Evolutionary conservation across 2,329 filamentous ascomycete species (phyloP).

Genomic region (Teratosphaeriaceae sp.): DNA sequence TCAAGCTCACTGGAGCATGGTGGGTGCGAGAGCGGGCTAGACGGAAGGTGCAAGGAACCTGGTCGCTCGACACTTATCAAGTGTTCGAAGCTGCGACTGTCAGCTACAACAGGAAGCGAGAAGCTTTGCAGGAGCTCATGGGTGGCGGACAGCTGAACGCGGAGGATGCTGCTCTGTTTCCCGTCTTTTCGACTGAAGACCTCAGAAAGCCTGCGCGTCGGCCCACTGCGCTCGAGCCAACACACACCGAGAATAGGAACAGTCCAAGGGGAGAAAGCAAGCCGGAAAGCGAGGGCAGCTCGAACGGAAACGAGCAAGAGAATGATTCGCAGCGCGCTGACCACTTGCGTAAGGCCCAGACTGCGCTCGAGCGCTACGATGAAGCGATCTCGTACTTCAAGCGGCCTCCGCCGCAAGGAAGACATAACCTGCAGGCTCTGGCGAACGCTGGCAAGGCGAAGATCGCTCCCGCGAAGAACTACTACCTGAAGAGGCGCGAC

Average conservation of each 20-base stretch:
- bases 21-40: constrained; percentile 14
- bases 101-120: constrained; percentile 13
- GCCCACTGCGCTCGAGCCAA: neutral
- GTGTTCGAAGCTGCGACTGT: constrained; percentile 8
- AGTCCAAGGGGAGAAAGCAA: neutral
- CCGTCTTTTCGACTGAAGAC: constrained; percentile 9
- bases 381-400: constrained; percentile 9
- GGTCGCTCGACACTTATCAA: constrained; percentile 7
- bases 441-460: constrained; percentile 11
- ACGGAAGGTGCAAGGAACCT: constrained; percentile 9
- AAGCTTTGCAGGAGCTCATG: constrained; percentile 13
- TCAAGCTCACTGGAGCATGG: constrained; percentile 15
- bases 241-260: neutral
- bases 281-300: neutral
- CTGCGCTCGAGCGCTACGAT: constrained; percentile 7
- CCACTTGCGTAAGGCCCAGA: constrained; percentile 5
- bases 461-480: constrained; percentile 12
- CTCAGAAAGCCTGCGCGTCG: constrained; percentile 6
- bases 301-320: neutral
- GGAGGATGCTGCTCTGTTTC: constrained; percentile 15
- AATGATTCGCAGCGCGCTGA: neutral
- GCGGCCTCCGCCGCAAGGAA: constrained; percentile 4
- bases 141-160: constrained; percentile 14
- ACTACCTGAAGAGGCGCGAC: constrained; percentile 14
- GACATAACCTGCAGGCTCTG: constrained; percentile 6